Base-by-base conservation (phyloP, 2,329 filamentous ascomycete genomes). In the Parasarocladium wereldwijsianum region DNA sequence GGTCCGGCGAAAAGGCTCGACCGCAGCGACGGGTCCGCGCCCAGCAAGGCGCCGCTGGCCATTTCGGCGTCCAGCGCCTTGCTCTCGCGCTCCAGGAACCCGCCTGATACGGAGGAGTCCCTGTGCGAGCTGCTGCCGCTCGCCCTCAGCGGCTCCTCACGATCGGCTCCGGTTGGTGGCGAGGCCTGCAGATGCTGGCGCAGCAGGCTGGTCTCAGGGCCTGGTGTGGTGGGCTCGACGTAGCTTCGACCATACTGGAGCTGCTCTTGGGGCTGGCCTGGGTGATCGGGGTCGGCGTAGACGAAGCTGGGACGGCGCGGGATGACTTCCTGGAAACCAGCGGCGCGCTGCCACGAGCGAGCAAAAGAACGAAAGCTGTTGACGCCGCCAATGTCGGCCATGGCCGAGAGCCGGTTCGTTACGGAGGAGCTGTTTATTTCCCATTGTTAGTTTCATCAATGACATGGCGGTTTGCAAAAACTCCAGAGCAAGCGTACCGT, bases 311-410 rank as follows among this genome's bases (percentile, higher is more conserved):
- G 74, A 11, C 76, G 71, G 32, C 81, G 76, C 5, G 84, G 83
- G 19, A 90, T 76, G 41, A 93, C 82, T 51, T 94, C 86, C 38
- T 74, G 70, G 52, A 96, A 96, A 34, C 69, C 77, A 16, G 85
- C 84, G 21, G 87, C 87, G 49, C 87, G 76, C 54, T 87, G 83
- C 80, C 85, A 93, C 43, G 83, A 93, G 36, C 80, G 72, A 25
- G 86, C 82, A 49, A 96, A 96, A 45, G 86, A 93, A 46, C 90
- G 78, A 43, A 96, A 80, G 52, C 82, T 92, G 60, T 96, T 96
- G 36, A 86, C 78, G 29, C 87, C 87, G 39, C 87, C 90, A 27
- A 82, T 76, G 36, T 93, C 76, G 40, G 67, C 62, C 32, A 77
- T 49, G 31, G 63, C 60, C 16, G 66, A 55, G 20, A 81, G 52